phyloP scores from a whole-genome alignment of 257 asterid species.

The Eucommia ulmoides region DNA sequence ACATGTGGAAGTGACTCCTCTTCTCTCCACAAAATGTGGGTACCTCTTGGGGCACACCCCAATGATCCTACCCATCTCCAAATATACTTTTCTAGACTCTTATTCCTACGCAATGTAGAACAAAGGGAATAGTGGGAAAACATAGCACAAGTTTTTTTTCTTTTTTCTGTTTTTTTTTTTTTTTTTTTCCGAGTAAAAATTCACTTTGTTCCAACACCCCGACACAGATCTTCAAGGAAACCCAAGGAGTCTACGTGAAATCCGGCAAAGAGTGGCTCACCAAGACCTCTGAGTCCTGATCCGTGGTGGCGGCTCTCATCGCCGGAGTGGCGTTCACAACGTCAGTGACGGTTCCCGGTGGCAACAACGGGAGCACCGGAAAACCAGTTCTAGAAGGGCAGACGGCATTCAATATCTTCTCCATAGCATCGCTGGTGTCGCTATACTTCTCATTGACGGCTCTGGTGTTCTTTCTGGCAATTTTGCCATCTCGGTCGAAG shows the following conservation, averaged over 20 bases:
- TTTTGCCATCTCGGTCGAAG: constrained; percentile 44
- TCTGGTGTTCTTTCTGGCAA: constrained; percentile 44
- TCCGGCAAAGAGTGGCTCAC: constrained; percentile 39
- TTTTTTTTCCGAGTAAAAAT: too few species aligned
- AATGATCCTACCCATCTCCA: too few species aligned
- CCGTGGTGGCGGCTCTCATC: constrained; percentile 45
- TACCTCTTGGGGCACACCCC: too few species aligned
- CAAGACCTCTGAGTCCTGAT: constrained; percentile 62
- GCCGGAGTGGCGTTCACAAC: constrained; percentile 59
- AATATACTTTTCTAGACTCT: too few species aligned
- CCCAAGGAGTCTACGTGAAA: constrained; percentile 19
- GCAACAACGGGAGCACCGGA: constrained; percentile 22
- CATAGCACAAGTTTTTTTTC: too few species aligned
- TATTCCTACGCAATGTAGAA: too few species aligned
- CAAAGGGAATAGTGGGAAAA: too few species aligned
- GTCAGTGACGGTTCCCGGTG: constrained; percentile 49
- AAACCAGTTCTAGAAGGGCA: constrained; percentile 18
- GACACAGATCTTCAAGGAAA: constrained; percentile 16
- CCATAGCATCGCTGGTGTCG: constrained; percentile 31
- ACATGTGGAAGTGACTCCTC: too few species aligned
- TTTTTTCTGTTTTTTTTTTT: too few species aligned
- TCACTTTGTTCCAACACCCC: constrained; percentile 41
- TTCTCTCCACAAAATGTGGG: too few species aligned
- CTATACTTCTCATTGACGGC: constrained; percentile 54
- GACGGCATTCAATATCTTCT: constrained; percentile 26